Base-by-base conservation (phyloP, 345 rosid genomes). In the Aquilaria sinensis region DNA sequence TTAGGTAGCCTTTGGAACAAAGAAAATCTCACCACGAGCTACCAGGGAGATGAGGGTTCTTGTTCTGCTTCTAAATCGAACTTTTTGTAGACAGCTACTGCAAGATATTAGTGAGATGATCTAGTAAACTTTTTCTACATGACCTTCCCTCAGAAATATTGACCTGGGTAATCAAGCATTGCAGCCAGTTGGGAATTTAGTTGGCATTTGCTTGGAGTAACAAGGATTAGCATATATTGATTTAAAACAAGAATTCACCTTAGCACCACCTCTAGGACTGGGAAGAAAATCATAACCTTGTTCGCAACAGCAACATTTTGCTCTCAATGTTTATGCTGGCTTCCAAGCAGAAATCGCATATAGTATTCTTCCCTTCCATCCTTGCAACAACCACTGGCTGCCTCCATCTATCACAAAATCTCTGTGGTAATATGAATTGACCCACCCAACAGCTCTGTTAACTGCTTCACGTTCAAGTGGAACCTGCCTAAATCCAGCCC, bases 301-400 rank as follows among this genome's bases (percentile, higher is more conserved):
- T 37, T 37, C 4, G 43, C 43, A 37, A 37, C 23, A 37, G 43
- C 7, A 37, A 3, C 7, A 4, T 13, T 16, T 16, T 33, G 1
- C 9, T 43, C 23, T 11, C 13, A 30, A 59, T 29, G 7, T 33
- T 69, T 74, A 73, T 29, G 72, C 79, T 60, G 92, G 80, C 62
- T 85, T 89, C 99, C 99, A 94, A 72, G 80, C 75, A 11, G 97
- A 85, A 61, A 90, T 80, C 57, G 96, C 95, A 71, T 66, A 74
- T 13, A 86, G 69, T 31, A 86, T 83, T 64, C 99, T 70, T 48
- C 99, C 97, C 37, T 94, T 94, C 99, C 97, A 94, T 57, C 99
- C 99, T 63, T 83, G 95, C 76, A 94, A 60, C 64, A 94, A 57
- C 99, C 97, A 94, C 62, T 63, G 53, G 69, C 68, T 78, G 77